A percentile compares a stretch with the other conserved stretches of the same genome.
Evolutionary conservation across 2,329 filamentous ascomycete genomes (phyloP).

Genomic region (Ascochyta lentis): DNA sequence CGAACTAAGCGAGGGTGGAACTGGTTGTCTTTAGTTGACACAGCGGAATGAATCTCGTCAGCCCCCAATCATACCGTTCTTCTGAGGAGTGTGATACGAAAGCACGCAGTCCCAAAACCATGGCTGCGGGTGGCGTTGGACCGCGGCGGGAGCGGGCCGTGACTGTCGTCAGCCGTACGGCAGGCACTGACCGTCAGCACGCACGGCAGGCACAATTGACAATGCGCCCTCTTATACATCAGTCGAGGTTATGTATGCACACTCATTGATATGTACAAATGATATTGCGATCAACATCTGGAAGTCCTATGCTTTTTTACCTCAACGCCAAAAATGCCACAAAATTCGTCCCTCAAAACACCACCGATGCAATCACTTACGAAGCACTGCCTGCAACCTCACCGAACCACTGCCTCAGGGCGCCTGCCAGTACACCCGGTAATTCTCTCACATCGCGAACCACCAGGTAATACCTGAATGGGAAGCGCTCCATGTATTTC

Average conservation of each 20-base stretch:
- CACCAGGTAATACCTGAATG: constrained; percentile 95
- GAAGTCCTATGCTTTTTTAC: neutral
- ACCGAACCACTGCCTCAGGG: constrained; percentile 95
- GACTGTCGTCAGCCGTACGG: too few relatives aligned
- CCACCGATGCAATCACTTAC: constrained; percentile 3
- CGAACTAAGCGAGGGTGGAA: constrained; percentile 5
- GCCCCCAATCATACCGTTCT: too few relatives aligned
- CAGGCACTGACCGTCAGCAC: too few relatives aligned
- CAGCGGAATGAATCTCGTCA: too few relatives aligned
- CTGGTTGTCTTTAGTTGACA: too few relatives aligned
- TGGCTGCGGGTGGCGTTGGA: too few relatives aligned
- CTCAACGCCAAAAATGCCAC: neutral
- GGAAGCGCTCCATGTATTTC: constrained; percentile 93
- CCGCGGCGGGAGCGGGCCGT: too few relatives aligned
- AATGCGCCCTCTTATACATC: neutral
- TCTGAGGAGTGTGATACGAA: too few relatives aligned
- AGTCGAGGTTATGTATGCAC: too few relatives aligned
- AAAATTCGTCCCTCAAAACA: neutral
- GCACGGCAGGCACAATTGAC: too few relatives aligned
- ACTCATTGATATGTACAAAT: neutral
- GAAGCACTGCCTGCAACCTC: constrained; percentile 61
- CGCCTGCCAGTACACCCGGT: constrained; percentile 82
- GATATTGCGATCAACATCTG: neutral
- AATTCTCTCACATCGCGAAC: constrained; percentile 91
- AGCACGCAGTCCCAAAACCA: too few relatives aligned